These are phyloP conservation scores for Dothistroma septosporum DNA, from an alignment of 2,329 filamentous ascomycete genomes.

Conservation along the genomic window DNA sequence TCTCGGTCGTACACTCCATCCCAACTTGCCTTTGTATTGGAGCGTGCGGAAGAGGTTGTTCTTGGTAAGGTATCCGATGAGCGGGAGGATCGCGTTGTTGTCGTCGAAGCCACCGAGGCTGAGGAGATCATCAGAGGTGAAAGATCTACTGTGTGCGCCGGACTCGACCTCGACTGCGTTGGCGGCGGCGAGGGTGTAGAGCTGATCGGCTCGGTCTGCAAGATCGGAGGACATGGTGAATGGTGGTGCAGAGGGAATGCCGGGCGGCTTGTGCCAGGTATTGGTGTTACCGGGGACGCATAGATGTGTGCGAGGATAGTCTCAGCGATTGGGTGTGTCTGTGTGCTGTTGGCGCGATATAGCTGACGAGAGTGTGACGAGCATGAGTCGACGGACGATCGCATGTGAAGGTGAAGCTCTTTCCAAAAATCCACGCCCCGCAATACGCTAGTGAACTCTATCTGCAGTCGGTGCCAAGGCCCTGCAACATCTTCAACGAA, in stretches of 20 bases:
- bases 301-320: background rate
- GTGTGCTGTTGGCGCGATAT: background rate
- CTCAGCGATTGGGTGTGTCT: background rate
- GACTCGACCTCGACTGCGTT: slow-evolving; percentile 24
- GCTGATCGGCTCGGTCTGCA: slow-evolving; percentile 25
- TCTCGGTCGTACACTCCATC: slow-evolving; percentile 29
- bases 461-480: too few species aligned
- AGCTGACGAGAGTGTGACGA: background rate
- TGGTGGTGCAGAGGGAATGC: background rate
- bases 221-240: slow-evolving; percentile 3
- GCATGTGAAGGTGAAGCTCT: background rate
- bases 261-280: background rate
- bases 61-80: slow-evolving; percentile 32
- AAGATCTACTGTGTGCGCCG: slow-evolving; percentile 29
- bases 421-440: background rate
- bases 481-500: too few species aligned
- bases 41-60: slow-evolving; percentile 33
- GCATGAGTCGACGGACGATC: background rate
- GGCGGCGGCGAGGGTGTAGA: slow-evolving; percentile 26
- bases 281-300: slow-evolving; percentile 3
- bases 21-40: slow-evolving; percentile 25
- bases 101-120: slow-evolving; percentile 20
- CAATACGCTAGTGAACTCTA: background rate
- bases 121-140: slow-evolving; percentile 32
- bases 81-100: slow-evolving; percentile 26